Base-by-base conservation (phyloP, 345 rosid genomes). In the Aegle marmelos region DNA sequence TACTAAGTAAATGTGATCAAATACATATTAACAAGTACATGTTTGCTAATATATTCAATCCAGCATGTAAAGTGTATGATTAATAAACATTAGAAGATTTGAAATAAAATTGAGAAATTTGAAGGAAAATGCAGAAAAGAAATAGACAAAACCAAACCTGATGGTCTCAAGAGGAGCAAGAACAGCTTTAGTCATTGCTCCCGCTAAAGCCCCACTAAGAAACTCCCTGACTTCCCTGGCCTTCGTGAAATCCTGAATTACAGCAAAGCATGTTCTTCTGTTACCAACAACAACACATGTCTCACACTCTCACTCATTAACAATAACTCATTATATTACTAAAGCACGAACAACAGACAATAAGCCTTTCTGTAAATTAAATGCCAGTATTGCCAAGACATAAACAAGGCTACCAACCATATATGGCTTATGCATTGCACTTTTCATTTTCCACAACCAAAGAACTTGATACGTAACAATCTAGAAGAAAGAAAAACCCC, bases 161-260 rank as follows among this genome's bases (percentile, higher is more conserved):
- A 97, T 91, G 41, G 98, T 97, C 81, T 97, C 99, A 31, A 97
- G 88, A 75, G 99, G 99, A 86, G 99, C 99, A 71, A 97, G 99
- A 76, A 92, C 85, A 79, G 96, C 97, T 88, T 97, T 97, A 39
- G 99, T 89, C 99, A 97, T 93, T 33, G 97, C 99, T 70, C 99
- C 99, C 1, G 99, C 98, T 79, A 94, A 82, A 80, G 99, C 99
- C 70, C 98, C 98, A 76, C 99, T 97, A 57, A 94, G 90, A 87
- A 97, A 97, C 84, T 97, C 99, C 36, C 94, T 86, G 37, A 83
- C 94, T 91, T 91, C 99, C 79, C 97, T 91, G 67, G 89, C 84
- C 82, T 78, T 90, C 81, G 88, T 73, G 75, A 89, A 82, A 84
- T 79, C 90, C 99, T 93, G 88, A 83, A 82, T 73, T 75, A 82